phyloP scores from a whole-genome alignment of 306 rosid genomes.

The Acacia melanoxylon region DNA sequence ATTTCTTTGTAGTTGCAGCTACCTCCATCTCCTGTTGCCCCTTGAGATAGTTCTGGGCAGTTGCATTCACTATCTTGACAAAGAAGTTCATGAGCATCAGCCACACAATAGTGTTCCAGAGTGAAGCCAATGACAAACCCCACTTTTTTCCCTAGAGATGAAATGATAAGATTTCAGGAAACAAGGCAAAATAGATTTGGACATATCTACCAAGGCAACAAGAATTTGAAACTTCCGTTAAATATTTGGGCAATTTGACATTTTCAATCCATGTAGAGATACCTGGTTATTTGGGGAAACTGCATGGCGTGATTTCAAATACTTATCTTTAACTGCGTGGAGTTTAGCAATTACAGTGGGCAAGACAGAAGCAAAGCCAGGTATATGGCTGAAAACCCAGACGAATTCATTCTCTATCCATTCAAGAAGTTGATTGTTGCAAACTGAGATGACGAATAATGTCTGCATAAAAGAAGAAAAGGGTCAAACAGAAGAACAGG shows the following conservation, averaged over 20 bases:
- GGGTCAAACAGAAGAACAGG: conserved; percentile 6
- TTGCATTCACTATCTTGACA: conserved; percentile 83
- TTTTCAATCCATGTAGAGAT: conserved; percentile 20
- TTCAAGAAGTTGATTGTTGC: conserved; percentile 96
- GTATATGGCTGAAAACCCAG: conserved; percentile 82
- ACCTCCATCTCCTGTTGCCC: conserved; percentile 64
- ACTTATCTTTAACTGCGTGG: conserved; percentile 71
- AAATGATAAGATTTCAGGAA: conserved; percentile 13
- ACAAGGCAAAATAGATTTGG: not conserved
- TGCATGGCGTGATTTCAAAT: conserved; percentile 56
- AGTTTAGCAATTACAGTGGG: conserved; percentile 60
- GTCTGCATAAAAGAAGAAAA: conserved; percentile 54
- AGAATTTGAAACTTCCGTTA: conserved; percentile 9
- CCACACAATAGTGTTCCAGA: conserved; percentile 97
- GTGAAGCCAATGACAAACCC: conserved; percentile 80
- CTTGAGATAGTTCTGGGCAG: conserved; percentile 81
- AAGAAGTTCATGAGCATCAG: conserved; percentile 94
- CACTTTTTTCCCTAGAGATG: conserved; percentile 68
- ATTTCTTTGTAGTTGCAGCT: conserved; percentile 46
- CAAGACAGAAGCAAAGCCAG: conserved; percentile 72
- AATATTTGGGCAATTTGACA: not conserved
- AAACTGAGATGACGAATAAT: conserved; percentile 77
- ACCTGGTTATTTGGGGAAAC: conserved; percentile 64
- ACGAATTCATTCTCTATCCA: conserved; percentile 93
- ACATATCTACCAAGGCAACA: not conserved